A percentile compares a stretch with the other conserved stretches of the same genome.
Conservation (phyloP, 164 flowering plant genomes). For the grape (Vitis vinifera) region ASM3070453v1 NC_081807.1:4833001-4833500, state of each 20-base stretch:
- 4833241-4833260: conserved; percentile 81
- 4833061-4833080: conserved; percentile 88
- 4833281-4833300: background rate
- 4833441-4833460: conserved; percentile 91
- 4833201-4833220: conserved; percentile 95
- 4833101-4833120: background rate
- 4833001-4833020: conserved; percentile 96
- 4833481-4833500: conserved; percentile 96
- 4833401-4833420: conserved; percentile 98
- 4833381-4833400: conserved; percentile 99
- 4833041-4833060: conserved; percentile 94
- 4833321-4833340: background rate
- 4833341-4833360: conserved; percentile 68
- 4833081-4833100: conserved; percentile 41
- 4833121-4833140: conserved; percentile 3
- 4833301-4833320: background rate
- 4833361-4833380: conserved; percentile 95
- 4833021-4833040: conserved; percentile 97
- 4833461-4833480: conserved; percentile 79
- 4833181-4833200: conserved; percentile 93
- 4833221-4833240: conserved; percentile 73
- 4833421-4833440: conserved; percentile 96
- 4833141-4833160: background rate
- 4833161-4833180: conserved; percentile 88
- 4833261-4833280: background rate